Conservation (phyloP, 2,329 filamentous ascomycete genomes). For the Microdochium bolleyi region DNA sequence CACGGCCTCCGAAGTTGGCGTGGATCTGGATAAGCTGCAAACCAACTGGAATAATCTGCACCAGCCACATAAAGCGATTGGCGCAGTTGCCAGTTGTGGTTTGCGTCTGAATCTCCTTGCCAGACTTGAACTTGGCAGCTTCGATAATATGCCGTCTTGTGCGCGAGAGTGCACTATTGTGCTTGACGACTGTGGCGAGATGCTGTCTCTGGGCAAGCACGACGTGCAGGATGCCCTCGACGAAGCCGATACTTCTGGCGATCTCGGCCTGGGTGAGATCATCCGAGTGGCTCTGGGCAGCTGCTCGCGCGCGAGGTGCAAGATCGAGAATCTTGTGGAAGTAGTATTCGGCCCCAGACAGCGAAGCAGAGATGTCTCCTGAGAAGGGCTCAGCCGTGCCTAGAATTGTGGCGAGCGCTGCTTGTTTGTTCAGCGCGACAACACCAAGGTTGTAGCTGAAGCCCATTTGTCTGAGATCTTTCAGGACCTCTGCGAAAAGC, state of each 20-base stretch:
- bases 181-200: constrained; percentile 30
- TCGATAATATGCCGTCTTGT: constrained; percentile 26
- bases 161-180: constrained; percentile 28
- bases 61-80: constrained; percentile 49
- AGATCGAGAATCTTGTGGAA: constrained; percentile 75
- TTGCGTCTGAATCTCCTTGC: constrained; percentile 9
- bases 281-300: constrained; percentile 67
- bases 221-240: constrained; percentile 78
- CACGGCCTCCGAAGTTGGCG: constrained; percentile 49
- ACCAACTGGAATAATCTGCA: constrained; percentile 57
- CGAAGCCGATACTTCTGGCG: constrained; percentile 67
- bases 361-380: constrained; percentile 15
- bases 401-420: constrained; percentile 62
- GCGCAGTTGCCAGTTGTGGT: constrained; percentile 13
- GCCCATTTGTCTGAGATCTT: constrained; percentile 79
- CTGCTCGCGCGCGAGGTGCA: constrained; percentile 58
- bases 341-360: constrained; percentile 50
- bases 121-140: constrained; percentile 18
- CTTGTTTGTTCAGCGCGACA: constrained; percentile 65
- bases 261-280: constrained; percentile 80
- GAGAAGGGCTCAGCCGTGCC: constrained; percentile 41
- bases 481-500: constrained; percentile 82
- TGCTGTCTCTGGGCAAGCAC: constrained; percentile 50
- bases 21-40: constrained; percentile 58
- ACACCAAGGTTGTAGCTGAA: constrained; percentile 75